Conservation (phyloP, 345 rosid genomes). For the Hibiscus mutabilis region DNA sequence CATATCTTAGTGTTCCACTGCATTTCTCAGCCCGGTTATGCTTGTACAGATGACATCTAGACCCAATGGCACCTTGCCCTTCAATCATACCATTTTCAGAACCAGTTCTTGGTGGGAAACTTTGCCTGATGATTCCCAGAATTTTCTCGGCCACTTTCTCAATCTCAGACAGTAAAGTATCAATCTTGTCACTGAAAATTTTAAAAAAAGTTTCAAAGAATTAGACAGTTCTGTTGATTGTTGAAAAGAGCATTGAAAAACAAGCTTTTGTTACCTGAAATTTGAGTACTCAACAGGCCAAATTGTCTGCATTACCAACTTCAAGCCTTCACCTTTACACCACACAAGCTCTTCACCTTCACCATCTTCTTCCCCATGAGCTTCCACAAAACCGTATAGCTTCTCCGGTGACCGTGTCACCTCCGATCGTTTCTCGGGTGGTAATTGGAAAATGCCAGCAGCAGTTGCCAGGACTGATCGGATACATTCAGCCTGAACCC, state of each 20-base stretch:
- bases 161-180: constrained; percentile 27
- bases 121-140: constrained; percentile 17
- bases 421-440: constrained; percentile 31
- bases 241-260: too few relatives aligned
- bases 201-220: not conserved
- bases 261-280: constrained; percentile 68
- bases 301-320: constrained; percentile 42
- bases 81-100: not conserved
- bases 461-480: constrained; percentile 31
- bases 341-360: constrained; percentile 57
- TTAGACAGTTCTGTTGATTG: not conserved
- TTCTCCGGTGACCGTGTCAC: constrained; percentile 42
- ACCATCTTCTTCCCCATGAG: constrained; percentile 40
- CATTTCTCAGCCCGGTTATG: constrained; percentile 29
- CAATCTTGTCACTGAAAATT: constrained; percentile 57
- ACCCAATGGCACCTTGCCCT: constrained; percentile 22
- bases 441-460: constrained; percentile 35
- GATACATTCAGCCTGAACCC: constrained; percentile 37
- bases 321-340: constrained; percentile 39
- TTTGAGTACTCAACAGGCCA: constrained; percentile 52
- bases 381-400: constrained; percentile 48
- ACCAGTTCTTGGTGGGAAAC: constrained; percentile 7
- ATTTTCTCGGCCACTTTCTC: constrained; percentile 51
- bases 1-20: constrained; percentile 35
- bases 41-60: constrained; percentile 44